A percentile compares a stretch with the other conserved stretches of the same genome.
These are phyloP conservation scores for Graphiopsis chlorocephala DNA, from an alignment of 2,329 filamentous ascomycete species.

Conservation along the genomic window DNA sequence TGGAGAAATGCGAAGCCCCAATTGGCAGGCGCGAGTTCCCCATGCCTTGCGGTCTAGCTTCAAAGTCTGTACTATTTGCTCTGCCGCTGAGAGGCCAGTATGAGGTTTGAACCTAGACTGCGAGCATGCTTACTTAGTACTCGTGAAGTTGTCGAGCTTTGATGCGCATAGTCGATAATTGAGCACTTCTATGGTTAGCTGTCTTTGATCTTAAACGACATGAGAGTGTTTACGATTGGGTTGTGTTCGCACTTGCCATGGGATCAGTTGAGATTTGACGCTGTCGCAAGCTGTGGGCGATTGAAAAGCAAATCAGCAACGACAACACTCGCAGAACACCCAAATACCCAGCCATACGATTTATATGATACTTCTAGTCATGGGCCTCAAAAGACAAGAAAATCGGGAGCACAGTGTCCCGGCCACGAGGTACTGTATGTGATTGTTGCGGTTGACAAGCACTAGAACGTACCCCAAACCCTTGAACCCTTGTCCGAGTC, in stretches of 20 bases:
- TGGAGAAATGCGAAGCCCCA: neutral
- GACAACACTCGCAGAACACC: neutral
- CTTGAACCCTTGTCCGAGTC: neutral
- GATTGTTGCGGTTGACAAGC: neutral
- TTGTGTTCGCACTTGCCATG: neutral
- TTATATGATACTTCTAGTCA: neutral
- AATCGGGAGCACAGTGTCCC: neutral
- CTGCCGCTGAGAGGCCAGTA: no score
- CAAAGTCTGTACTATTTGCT: no score
- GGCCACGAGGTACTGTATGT: neutral
- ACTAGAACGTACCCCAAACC: neutral
- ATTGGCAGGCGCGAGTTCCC: neutral
- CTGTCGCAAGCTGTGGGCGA: neutral
- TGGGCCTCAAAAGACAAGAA: neutral
- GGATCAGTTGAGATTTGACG: neutral
- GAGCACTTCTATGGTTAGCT: neutral
- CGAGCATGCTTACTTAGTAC: no score
- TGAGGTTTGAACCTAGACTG: no score
- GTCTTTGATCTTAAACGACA: fast-evolving
- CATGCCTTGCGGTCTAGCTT: no score
- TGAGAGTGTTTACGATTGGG: neutral
- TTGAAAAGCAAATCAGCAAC: neutral
- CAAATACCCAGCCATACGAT: neutral
- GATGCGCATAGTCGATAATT: neutral
- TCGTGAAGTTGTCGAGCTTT: neutral